Conservation (phyloP, 139 green algal species). For the Yamagishiella unicocca region DNA sequence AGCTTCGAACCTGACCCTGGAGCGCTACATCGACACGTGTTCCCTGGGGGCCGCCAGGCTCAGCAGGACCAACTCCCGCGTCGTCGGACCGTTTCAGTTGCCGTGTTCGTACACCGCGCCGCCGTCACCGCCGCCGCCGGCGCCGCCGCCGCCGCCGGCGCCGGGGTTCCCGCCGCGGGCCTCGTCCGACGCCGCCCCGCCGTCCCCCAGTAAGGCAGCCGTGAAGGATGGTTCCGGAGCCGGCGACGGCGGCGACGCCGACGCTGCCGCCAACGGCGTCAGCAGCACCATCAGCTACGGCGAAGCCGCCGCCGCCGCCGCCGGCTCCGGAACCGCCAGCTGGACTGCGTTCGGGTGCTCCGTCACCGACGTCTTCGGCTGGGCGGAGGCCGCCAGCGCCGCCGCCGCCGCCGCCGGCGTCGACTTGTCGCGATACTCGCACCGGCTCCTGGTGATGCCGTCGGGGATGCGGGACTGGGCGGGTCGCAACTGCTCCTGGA, state of each 20-base stretch:
- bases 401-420: constrained; percentile 31
- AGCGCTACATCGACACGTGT: not conserved
- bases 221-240: not conserved
- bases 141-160: not conserved
- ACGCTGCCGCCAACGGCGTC: not conserved
- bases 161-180: not conserved
- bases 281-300: not conserved
- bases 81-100: constrained; percentile 6
- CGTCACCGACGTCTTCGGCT: constrained; percentile 39
- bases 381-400: constrained; percentile 30
- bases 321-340: not conserved
- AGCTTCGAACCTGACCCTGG: not conserved
- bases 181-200: not conserved
- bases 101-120: constrained; percentile 13
- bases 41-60: not conserved
- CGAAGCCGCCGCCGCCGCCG: not conserved
- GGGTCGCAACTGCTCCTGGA: constrained; percentile 16
- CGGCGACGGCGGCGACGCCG: not conserved
- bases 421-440: constrained; percentile 26
- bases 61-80: constrained; percentile 5
- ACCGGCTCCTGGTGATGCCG: constrained; percentile 46
- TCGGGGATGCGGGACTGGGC: not conserved
- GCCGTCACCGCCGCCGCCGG: not conserved
- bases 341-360: constrained; percentile 22
- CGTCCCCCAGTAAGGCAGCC: no score